Evolutionary conservation across 352 stramenopile species (phyloP), one percentile per base, ranked within the genome.

Genomic region (Phytopythium boreale): DNA sequence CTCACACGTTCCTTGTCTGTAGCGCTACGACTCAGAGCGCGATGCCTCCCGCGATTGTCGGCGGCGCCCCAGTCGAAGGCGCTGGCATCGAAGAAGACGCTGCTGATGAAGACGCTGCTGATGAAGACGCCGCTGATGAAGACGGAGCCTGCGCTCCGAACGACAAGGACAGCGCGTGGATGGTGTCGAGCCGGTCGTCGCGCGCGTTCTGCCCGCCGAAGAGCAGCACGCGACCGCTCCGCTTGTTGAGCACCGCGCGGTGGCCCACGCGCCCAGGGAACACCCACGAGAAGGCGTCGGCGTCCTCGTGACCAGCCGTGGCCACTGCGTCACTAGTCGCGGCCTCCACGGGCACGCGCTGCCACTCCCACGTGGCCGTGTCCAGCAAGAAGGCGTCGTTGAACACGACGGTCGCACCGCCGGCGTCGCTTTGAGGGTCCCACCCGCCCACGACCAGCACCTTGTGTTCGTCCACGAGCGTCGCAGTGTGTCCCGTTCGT

Each of bases 361-460:
- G 79, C 95, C 93, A 98, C 52, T 92, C 89, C 92, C 93, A 98
- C 31, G 73, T 87, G n/a, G 84, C 76, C 4, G 92, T 97, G 66
- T 98, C 77, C 27, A 98, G 77, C 60, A 97, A 53, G 65, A 97
- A 98, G 11, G 79, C 87, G 61, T 97, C 92, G 56, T 87, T 72
- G 55, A 98, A 98, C 26, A 98, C 80, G 27, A 62, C 75, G 20
- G 74, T 82, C 12, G 79, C 66, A 14, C 79, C 72, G 17, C 61
- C 75, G 1, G 67, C 66, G 37, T 77, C 77, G 37, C 72, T 75
- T 77, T 97, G 95, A 1, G 92, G 92, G 67, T 98, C 93, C 95
- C 95, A 98, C 31, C 95, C 95, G 44, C 95, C 95, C 61, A 97
- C 96, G 61, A 98, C 78, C 22, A 98, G 70, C 29, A 98, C 88